These are phyloP conservation scores for Camellia oleifera DNA, from an alignment of 179 eudicot species.

Conservation along the genomic window DNA sequence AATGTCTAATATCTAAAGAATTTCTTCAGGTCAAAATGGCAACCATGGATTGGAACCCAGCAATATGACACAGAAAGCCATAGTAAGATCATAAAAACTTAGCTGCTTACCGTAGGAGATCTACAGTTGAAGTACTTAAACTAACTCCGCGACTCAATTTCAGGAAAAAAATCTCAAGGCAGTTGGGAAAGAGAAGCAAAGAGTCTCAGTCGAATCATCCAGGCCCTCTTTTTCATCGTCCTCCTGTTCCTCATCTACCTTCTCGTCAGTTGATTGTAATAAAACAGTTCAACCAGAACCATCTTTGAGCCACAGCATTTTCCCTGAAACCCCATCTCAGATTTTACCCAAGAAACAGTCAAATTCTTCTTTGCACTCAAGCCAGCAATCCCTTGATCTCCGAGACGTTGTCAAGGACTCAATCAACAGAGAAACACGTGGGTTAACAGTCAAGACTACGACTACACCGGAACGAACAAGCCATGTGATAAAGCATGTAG, in stretches of 20 bases:
- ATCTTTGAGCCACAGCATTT: slow-evolving; percentile 48
- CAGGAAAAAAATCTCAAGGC: slow-evolving; percentile 55
- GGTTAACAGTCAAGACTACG: slow-evolving; percentile 45
- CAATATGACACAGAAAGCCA: slow-evolving; percentile 12
- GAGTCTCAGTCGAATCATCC: slow-evolving; percentile 73
- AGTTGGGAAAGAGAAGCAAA: slow-evolving; percentile 51
- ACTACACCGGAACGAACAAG: slow-evolving; percentile 41
- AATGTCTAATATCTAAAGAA: not conserved
- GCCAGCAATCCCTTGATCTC: slow-evolving; percentile 53
- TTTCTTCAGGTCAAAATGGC: slow-evolving; percentile 25
- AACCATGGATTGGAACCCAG: slow-evolving; percentile 22
- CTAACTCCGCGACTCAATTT: slow-evolving; percentile 17
- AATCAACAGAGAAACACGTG: slow-evolving; percentile 63
- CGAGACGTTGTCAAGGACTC: slow-evolving; percentile 86
- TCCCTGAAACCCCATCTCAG: slow-evolving; percentile 48
- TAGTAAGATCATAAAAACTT: slow-evolving; percentile 25
- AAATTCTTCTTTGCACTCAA: slow-evolving; percentile 38
- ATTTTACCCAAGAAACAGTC: slow-evolving; percentile 39
- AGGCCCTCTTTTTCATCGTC: slow-evolving; percentile 82
- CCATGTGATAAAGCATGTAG: slow-evolving; percentile 34
- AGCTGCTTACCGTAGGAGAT: slow-evolving; percentile 2
- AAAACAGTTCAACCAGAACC: slow-evolving; percentile 61
- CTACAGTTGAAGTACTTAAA: slow-evolving; percentile 9
- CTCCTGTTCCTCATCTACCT: slow-evolving; percentile 71
- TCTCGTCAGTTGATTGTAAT: slow-evolving; percentile 76